phyloP scores from a whole-genome alignment of 2,329 filamentous ascomycete genomes.

The Zymoseptoria tritici region DNA sequence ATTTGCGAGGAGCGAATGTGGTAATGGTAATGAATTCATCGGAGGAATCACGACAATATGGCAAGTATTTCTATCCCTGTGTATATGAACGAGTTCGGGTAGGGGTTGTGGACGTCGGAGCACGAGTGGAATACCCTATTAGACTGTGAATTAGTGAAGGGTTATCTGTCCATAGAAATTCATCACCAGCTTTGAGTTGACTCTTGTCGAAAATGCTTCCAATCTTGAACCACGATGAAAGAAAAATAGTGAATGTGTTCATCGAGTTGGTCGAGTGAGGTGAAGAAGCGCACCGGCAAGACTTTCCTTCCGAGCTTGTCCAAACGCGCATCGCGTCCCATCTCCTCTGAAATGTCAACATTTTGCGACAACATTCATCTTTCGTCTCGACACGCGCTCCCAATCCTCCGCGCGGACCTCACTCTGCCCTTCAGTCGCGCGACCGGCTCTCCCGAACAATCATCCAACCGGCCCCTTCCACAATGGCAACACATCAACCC shows the following conservation, averaged over 20 bases:
- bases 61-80: background rate
- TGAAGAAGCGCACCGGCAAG: background rate
- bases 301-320: background rate
- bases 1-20: background rate
- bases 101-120: background rate
- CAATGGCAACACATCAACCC: conserved; percentile 49
- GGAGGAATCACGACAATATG: background rate
- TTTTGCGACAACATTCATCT: background rate
- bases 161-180: background rate
- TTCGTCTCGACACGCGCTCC: background rate
- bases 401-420: background rate
- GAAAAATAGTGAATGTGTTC: background rate
- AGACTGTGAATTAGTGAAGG: background rate
- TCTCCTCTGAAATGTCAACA: background rate
- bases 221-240: background rate
- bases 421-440: background rate
- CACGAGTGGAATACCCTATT: background rate
- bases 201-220: background rate
- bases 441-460: background rate
- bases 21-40: background rate
- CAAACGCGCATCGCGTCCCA: background rate
- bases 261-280: background rate
- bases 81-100: background rate
- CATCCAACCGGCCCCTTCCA: background rate
- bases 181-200: background rate